Base-by-base conservation (phyloP, 1,284 basidiomycete genomes). In the Malassezia cuniculi region DNA sequence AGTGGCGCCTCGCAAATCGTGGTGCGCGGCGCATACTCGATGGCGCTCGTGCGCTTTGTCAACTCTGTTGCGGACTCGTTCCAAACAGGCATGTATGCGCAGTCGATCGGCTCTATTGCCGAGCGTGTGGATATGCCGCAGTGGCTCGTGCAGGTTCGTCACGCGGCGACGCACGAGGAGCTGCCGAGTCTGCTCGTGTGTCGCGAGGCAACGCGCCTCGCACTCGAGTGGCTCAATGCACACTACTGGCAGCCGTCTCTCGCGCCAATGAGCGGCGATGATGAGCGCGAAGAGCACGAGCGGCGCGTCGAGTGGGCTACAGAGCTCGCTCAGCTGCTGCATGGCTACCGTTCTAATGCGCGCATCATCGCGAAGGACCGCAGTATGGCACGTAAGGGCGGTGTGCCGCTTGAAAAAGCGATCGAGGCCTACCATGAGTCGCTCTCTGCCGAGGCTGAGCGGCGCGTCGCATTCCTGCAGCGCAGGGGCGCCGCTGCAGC, bases 91-190 rank as follows among this genome's bases (percentile, higher is more conserved):
- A 48, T 56, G 16, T 71, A 57, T 42, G 93, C 90, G 3, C 75
- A 86, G 27, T 82, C 87, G 1, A 94, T 97, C 55, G 78, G 82
- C 0, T 78, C 80, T 20, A 83, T 97, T 46, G 87, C 93, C 1
- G 72, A 76, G 3, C 80, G 86, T 48, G 75, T 97, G 17, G 81
- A 81, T 0, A 71, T 97, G 2, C 93, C 93, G 0, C 70, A 75
- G 1, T 86, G 82, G 77, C 74, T 97, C 14, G 87, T 97, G n/a
- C 84, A 94, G 50, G 72, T 97, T 5, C 75, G 90, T 25, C 90
- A 97, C 70, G 81, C 85, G 19, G 84, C 85, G 7, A 97, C 90
- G 2, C 90, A 97, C 62, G 90, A 97, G 60, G 85, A 93, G 51
- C 70, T 97, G 12, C 93, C 90, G 0, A 82, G 82, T 48, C 71